Evolutionary conservation across 2,329 filamentous ascomycete species (phyloP).

Genomic region (Cadophora sp.): DNA sequence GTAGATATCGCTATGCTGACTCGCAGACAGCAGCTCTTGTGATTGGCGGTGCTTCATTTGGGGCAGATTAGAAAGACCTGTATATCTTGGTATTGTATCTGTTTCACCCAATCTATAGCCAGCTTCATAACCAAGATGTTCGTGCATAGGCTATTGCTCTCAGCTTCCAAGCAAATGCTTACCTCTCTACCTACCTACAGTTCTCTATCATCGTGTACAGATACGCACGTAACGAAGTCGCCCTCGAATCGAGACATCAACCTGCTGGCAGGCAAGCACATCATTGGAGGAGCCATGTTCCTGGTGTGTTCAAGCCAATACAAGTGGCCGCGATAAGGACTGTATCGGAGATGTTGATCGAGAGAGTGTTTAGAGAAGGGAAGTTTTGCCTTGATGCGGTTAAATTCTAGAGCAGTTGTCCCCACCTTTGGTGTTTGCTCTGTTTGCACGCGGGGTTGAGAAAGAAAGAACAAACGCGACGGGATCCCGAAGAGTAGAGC

Average conservation of each 20-base stretch:
- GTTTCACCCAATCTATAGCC: background rate
- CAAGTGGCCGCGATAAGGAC: slow-evolving; percentile 25
- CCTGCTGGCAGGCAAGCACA: background rate
- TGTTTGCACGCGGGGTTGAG: slow-evolving; percentile 18
- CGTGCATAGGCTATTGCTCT: background rate
- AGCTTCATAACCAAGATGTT: background rate
- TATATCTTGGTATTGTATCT: background rate
- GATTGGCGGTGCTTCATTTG: background rate
- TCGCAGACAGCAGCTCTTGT: background rate
- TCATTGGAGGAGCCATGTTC: slow-evolving; percentile 14
- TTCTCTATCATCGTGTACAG: background rate
- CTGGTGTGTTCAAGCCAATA: background rate
- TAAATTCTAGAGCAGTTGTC: slow-evolving; percentile 16
- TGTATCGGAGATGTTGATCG: too few species aligned
- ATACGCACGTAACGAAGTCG: background rate
- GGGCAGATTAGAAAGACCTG: background rate
- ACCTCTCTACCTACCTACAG: background rate
- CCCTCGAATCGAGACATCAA: background rate
- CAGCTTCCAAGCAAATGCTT: slow-evolving; percentile 1
- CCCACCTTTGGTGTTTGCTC: slow-evolving; percentile 11
- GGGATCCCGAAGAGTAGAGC: background rate
- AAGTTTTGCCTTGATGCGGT: slow-evolving; percentile 31
- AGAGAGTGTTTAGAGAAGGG: too few species aligned
- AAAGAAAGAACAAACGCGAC: background rate
- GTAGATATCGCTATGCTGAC: background rate